A percentile compares a stretch with the other conserved stretches of the same genome.
phyloP scores from a whole-genome alignment of 2,329 filamentous ascomycete species.

The Beauveria sp. region DNA sequence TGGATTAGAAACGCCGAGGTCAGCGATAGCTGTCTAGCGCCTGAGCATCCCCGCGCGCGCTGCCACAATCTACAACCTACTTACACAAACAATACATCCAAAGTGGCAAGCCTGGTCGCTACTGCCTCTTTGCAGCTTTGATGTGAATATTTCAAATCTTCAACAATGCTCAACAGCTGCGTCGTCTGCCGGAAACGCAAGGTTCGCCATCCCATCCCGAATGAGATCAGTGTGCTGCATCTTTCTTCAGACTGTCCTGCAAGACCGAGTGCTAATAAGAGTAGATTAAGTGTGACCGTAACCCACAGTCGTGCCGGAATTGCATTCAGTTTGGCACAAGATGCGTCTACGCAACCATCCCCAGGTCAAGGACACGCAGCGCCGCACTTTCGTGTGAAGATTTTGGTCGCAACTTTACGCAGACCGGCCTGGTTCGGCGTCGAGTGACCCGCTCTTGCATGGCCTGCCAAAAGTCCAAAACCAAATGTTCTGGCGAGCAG shows the following conservation, averaged over 20 bases:
- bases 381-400: background rate
- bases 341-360: background rate
- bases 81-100: background rate
- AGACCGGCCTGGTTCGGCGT: conserved; percentile 1
- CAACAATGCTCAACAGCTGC: background rate
- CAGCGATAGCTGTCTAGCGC: no score
- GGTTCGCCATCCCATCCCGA: background rate
- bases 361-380: background rate
- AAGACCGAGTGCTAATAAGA: background rate
- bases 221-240: background rate
- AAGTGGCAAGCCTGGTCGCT: background rate
- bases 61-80: no score
- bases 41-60: no score
- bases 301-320: background rate
- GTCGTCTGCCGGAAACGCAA: background rate
- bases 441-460: background rate
- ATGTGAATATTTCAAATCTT: no score
- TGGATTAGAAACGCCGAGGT: no score
- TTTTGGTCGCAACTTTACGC: background rate
- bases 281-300: conserved; percentile 9
- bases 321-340: conserved; percentile 3
- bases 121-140: background rate
- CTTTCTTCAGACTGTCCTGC: background rate
- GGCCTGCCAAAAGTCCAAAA: background rate
- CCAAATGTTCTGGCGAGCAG: conserved; percentile 1